Conservation (phyloP, 441 rosid genomes). For the Monsonia emarginata region DNA sequence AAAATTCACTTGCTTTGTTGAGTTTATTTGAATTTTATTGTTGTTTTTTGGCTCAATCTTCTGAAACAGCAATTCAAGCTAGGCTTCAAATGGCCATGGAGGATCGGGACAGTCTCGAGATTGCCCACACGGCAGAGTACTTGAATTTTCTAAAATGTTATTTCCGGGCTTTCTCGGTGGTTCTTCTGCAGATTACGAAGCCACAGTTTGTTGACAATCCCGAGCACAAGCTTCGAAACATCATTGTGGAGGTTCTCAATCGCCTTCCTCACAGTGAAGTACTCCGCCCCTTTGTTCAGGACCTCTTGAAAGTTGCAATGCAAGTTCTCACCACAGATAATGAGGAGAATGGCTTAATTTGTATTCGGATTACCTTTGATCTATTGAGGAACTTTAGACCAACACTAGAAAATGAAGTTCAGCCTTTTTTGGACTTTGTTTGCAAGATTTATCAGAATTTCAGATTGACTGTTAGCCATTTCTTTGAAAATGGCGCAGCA, state of each 20-base stretch:
- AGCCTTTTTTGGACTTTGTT: slow-evolving; percentile 89
- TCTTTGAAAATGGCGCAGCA: slow-evolving; percentile 56
- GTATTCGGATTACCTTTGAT: slow-evolving; percentile 90
- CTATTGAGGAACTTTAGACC: slow-evolving; percentile 90
- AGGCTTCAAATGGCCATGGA: slow-evolving; percentile 91
- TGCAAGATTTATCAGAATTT: slow-evolving; percentile 92
- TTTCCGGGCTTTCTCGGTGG: slow-evolving; percentile 68
- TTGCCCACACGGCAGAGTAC: slow-evolving; percentile 89
- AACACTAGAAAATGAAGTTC: slow-evolving; percentile 78
- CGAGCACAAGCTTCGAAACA: slow-evolving; percentile 85
- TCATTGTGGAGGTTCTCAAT: slow-evolving; percentile 82
- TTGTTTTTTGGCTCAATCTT: slow-evolving; percentile 12
- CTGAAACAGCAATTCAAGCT: slow-evolving; percentile 52
- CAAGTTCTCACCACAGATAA: slow-evolving; percentile 87
- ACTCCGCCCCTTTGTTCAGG: slow-evolving; percentile 95
- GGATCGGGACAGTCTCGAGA: slow-evolving; percentile 90
- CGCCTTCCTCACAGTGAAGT: slow-evolving; percentile 96
- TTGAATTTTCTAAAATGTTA: slow-evolving; percentile 85
- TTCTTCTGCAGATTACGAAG: slow-evolving; percentile 73
- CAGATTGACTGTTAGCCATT: slow-evolving; percentile 69
- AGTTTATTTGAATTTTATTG: slow-evolving; percentile 1
- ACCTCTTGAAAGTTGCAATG: slow-evolving; percentile 93
- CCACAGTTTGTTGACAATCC: slow-evolving; percentile 73
- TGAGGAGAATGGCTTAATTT: slow-evolving; percentile 89
- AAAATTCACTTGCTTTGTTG: no score